Base-by-base conservation (phyloP, 768 basidiomycete genomes). In the Trametes elegans region DNA sequence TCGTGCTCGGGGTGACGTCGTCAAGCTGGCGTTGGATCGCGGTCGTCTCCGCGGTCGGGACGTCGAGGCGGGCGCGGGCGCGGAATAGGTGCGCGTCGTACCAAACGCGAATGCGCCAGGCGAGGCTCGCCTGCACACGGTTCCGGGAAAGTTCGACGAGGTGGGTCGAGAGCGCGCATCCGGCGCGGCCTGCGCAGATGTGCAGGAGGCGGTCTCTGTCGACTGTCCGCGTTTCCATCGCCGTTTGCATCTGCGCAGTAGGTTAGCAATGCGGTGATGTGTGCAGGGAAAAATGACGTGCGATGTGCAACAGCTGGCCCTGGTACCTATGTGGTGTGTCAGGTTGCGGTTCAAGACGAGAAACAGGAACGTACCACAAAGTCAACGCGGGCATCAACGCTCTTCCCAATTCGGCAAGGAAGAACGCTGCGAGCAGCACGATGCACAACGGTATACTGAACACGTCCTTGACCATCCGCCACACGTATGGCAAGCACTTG, bases 31-130 rank as follows among this genome's bases (percentile, higher is more conserved):
- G 74, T 58, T 84, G 83, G 8, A 89, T 73, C 9, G 78, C 76
- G 3, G 84, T 74, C 65, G 89, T 84, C 48, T 83, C 77, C 53
- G 81, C 90, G 0, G 89, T 89, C 1, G 88, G 87, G 3, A 90
- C 74, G 64, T 91, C 89, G 27, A 91, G 76, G 5, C 89, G 80
- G 16, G 80, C 81, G 66, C 85, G 78, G 13, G 85, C 83, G 27
- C 74, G 72, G 66, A 89, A 89, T 44, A 80, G 79, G 57, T 85
- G 85, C 10, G 77, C 67, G 2, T 83, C 75, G 64, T 84, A 90
- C 67, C 79, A 78, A 49, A 73, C 76, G 58, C 81, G 83, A 63
- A 88, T 84, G 32, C 79, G 75, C 29, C 65, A 66, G 58, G 83
- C 81, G 49, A 90, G 76, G 1, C 82, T 83, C 16, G 3, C 18